A percentile compares a stretch with the other conserved stretches of the same genome.
Conservation (phyloP, 805 yeast genomes). For the Barnettozyma sucrosica region DNA sequence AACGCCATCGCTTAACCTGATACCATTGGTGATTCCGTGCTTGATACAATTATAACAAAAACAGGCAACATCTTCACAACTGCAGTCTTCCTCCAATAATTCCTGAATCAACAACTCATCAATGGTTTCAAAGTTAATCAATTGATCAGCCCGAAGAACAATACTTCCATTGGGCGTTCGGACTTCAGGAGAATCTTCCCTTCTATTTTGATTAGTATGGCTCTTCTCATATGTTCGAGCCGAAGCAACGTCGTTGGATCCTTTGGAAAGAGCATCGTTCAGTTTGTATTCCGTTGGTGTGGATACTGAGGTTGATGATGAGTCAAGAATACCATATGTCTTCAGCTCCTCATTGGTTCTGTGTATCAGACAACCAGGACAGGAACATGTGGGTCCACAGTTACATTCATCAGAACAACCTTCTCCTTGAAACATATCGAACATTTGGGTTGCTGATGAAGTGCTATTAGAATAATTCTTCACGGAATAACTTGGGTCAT, state of each 20-base stretch:
- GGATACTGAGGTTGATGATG: constrained; percentile 12
- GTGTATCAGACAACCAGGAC: constrained; percentile 26
- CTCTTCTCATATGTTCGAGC: background rate
- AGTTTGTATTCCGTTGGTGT: constrained; percentile 13
- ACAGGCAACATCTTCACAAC: constrained; percentile 15
- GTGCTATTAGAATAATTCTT: background rate
- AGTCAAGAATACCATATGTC: constrained; percentile 20
- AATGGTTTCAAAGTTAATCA: constrained; percentile 17
- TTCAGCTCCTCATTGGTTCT: constrained; percentile 23
- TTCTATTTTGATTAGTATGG: background rate
- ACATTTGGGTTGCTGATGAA: constrained; percentile 6
- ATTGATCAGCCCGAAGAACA: background rate
- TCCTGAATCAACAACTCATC: constrained; percentile 17
- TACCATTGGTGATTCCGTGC: constrained; percentile 23
- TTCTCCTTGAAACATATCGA: constrained; percentile 17
- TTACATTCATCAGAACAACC: constrained; percentile 24
- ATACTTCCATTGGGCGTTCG: background rate
- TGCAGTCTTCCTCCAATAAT: constrained; percentile 15
- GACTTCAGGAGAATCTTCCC: background rate
- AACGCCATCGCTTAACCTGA: constrained; percentile 17
- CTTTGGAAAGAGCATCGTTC: background rate
- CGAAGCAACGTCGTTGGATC: background rate
- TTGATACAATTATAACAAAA: constrained; percentile 19
- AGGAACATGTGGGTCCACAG: constrained; percentile 24
- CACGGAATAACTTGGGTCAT: background rate